Evolutionary conservation across 2,329 filamentous ascomycete genomes (phyloP), one percentile per base, ranked within the genome.

Genomic region (Dactylellina drechsleri): DNA sequence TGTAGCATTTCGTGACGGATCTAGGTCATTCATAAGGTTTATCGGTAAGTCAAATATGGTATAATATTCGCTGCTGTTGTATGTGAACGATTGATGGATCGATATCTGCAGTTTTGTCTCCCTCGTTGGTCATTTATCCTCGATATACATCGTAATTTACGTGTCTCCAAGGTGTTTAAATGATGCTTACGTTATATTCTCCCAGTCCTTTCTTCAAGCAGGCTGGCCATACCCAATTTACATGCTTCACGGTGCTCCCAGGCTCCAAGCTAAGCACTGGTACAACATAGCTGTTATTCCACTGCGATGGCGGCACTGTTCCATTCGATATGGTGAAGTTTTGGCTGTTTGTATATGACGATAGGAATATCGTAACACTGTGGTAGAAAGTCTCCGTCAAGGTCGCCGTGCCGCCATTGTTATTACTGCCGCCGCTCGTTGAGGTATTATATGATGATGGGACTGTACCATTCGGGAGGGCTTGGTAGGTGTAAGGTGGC

Each of bases 41-140:
- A 92, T 89, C 16, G 90, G 90, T 12, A 91, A 82, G 77, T 92
- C 88, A 78, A 91, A 91, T 64, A 92, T 86, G 7, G 89, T 91
- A 80, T 91, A 91, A 78, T 87, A 85, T 54, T 90, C 84, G 1
- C 85, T 84, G 12, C 84, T 85, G 79, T 91, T 90, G 66, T 91
- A 83, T 12, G 87, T 85, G 80, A 90, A 92, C 78, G 85, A 89
- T 79, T 92, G 89, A 66, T 89, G 88, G 78, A 92, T 90, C 4
- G 89, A 90, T 79, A 92, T 88, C 85, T 88, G 64, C 43, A 36
- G 5, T 36, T 36, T 36, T 7, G 36, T 5, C 23, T n/a, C 13
- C 7, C 8, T 31, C 15, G 1, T 13, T 4, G 3, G 43, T 47
- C 16, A 6, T 47, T 10, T 47, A 2, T 47, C 10, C 31, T 36